Evolutionary conservation across 345 rosid species (phyloP), one percentile per base, ranked within the genome.

Genomic region (Moricandia moricandioides): DNA sequence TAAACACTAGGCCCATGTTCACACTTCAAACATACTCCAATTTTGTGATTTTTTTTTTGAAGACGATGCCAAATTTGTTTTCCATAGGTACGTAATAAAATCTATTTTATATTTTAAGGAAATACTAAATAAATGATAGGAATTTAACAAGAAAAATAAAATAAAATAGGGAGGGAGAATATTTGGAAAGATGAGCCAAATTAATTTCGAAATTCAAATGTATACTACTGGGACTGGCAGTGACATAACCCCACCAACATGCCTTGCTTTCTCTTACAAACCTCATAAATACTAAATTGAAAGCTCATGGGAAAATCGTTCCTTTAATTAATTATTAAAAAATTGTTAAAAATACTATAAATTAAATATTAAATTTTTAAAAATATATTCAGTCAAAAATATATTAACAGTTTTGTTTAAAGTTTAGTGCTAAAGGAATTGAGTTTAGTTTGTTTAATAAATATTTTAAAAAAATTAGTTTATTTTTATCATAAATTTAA

Each of bases 201-300:
- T 66, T 78, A 78, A 78, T 72, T 82, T 86, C 78, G 70, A 86
- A 86, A 82, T 88, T 86, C 83, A 78, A 78, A 78, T 65, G 77
- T 72, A 71, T 74, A 77, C 65, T 70, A 77, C 57, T 70, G 74
- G 69, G 67, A 77, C 57, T 70, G 74, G 69, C 47, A 78, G 78
- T 71, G 78, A 35, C 81, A 70, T 27, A 65, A 78, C 79, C 83
- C 80, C 72, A 61, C 83, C 79, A 75, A 71, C 82, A 81, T 70
- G 81, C 79, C 71, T 79, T 73, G 47, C 79, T 73, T 65, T 79
- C 78, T 73, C 76, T 65, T 70, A 66, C 73, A 71, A 24, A 67
- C 78, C 81, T 83, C 89, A 84, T 89, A 77, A 84, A 85, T 85
- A 79, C 89, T 51, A 76, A 74, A 80, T 81, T 79, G 78, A 82